Percentiles rank a stretch among this genome's conserved stretches.
Evolutionary conservation across 768 basidiomycete species (phyloP).

Genomic region (Russula emetica): DNA sequence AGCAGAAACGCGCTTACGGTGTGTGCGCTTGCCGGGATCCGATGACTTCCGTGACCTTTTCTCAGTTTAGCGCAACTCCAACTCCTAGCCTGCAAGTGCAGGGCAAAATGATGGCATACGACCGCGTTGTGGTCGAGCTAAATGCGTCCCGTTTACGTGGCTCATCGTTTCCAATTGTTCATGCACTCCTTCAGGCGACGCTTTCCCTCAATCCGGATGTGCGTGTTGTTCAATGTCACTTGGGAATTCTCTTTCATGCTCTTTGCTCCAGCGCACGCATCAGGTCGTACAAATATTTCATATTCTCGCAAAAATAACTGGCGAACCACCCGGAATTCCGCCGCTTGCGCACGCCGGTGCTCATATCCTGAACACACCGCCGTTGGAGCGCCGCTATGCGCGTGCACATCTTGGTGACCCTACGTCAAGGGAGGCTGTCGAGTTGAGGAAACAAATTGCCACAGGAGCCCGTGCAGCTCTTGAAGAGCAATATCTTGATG

Average conservation of each 20-base stretch:
- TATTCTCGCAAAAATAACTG: conserved; percentile 69
- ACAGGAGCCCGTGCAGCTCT: conserved; percentile 74
- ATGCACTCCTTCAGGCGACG: conserved; percentile 66
- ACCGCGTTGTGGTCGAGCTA: conserved; percentile 72
- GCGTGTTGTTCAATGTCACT: conserved; percentile 29
- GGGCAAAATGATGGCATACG: conserved; percentile 94
- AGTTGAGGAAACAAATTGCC: conserved; percentile 69
- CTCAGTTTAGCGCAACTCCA: conserved; percentile 45
- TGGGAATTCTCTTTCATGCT: background rate
- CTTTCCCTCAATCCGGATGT: conserved; percentile 56
- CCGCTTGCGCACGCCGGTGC: conserved; percentile 76
- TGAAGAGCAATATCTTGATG: conserved; percentile 85
- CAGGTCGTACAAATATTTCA: conserved; percentile 71
- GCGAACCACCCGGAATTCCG: conserved; percentile 69
- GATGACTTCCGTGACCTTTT: conserved; percentile 14
- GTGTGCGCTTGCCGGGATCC: conserved; percentile 30
- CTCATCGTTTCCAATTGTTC: conserved; percentile 71
- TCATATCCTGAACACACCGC: conserved; percentile 74
- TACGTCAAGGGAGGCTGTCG: conserved; percentile 60
- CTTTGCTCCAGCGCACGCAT: conserved; percentile 40
- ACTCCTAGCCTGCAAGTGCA: conserved; percentile 76
- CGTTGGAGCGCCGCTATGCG: conserved; percentile 81
- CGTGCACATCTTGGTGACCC: conserved; percentile 64
- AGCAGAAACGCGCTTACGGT: conserved; percentile 54
- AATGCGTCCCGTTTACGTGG: conserved; percentile 70